These are phyloP conservation scores for Fusarium duplospermum DNA, from an alignment of 2,329 filamentous ascomycete species.

Conservation along the genomic window DNA sequence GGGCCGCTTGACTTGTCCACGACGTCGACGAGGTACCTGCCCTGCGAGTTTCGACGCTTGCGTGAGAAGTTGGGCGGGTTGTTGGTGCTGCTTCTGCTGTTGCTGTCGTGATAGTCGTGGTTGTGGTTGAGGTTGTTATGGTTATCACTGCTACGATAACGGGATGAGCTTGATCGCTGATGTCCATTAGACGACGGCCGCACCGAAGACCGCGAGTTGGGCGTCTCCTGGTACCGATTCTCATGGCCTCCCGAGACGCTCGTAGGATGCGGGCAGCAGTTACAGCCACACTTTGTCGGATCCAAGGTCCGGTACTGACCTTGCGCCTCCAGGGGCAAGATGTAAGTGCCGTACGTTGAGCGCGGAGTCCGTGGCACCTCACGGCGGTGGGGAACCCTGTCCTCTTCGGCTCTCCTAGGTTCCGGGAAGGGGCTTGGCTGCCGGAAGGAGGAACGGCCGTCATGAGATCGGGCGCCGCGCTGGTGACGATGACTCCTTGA, in stretches of 20 bases:
- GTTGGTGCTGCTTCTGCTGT: background rate
- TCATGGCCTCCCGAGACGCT: conserved; percentile 21
- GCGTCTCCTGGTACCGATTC: background rate
- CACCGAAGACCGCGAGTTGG: background rate
- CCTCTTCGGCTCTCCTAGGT: conserved; percentile 6
- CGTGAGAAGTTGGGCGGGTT: background rate
- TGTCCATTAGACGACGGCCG: background rate
- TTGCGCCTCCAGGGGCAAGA: conserved; percentile 26
- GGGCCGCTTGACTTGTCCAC: conserved; percentile 33
- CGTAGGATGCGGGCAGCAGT: conserved; percentile 40
- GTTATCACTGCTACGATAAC: background rate
- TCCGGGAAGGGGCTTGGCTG: background rate
- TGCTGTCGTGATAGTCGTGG: background rate
- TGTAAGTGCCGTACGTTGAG: conserved; percentile 39
- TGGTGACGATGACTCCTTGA: background rate
- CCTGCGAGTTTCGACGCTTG: conserved; percentile 5
- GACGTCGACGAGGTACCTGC: conserved; percentile 34
- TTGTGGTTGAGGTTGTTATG: background rate
- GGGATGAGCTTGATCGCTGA: background rate
- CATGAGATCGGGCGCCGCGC: background rate
- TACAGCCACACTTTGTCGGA: conserved; percentile 38
- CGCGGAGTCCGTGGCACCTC: background rate
- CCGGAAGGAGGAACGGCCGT: background rate
- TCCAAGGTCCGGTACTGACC: conserved; percentile 33
- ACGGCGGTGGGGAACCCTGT: conserved; percentile 1